Percentiles rank a stretch among this genome's conserved stretches.
These are phyloP conservation scores for Coccomyxa sp. DNA, from an alignment of 139 green algal genomes.

Conservation along the genomic window DNA sequence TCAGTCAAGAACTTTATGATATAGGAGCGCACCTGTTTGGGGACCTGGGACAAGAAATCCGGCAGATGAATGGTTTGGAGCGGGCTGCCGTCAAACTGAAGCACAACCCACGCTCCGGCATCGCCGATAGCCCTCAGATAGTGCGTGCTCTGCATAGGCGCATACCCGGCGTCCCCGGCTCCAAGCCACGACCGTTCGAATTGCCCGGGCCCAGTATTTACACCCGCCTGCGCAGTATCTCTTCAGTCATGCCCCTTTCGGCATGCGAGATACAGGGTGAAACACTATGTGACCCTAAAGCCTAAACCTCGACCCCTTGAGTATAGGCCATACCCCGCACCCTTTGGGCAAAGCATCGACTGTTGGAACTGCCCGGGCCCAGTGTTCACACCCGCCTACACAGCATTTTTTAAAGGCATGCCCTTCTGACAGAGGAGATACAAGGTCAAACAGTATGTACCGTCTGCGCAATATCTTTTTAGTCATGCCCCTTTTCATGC, in stretches of 20 bases:
- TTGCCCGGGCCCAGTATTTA: background rate
- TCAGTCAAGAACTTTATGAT: too few species aligned
- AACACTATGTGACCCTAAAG: background rate
- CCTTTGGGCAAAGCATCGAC: background rate
- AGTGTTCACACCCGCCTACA: background rate
- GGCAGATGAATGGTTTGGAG: background rate
- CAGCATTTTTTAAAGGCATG: too few species aligned
- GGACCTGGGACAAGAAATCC: too few species aligned
- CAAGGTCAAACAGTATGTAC: background rate
- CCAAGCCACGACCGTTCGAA: background rate
- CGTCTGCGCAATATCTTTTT: background rate
- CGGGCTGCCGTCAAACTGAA: background rate
- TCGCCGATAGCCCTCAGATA: background rate
- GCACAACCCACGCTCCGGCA: background rate
- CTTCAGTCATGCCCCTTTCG: too few species aligned
- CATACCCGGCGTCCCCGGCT: background rate
- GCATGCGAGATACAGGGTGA: too few species aligned
- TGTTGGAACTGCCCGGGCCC: background rate
- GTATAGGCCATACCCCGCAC: background rate
- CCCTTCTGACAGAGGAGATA: too few species aligned
- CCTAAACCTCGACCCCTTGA: background rate
- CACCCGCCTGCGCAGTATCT: background rate
- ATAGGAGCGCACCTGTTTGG: too few species aligned
- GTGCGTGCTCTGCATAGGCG: background rate
- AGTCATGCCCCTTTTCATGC: background rate